Conservation (phyloP, 805 yeast species). For the Yarrowia alimentaria region DNA sequence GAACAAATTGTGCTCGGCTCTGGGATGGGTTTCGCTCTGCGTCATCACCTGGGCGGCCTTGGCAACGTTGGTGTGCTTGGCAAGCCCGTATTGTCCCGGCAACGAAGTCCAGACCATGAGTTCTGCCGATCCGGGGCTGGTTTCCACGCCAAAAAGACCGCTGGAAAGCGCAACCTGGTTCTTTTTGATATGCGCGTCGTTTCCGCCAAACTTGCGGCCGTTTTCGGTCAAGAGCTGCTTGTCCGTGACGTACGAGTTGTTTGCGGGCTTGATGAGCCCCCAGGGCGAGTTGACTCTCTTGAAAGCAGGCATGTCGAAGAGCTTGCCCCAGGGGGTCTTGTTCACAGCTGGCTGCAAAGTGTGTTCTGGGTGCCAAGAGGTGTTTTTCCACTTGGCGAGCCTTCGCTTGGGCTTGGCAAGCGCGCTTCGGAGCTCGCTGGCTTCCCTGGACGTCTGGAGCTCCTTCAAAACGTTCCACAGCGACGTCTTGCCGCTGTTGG, state of each 20-base stretch:
- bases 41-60: background rate
- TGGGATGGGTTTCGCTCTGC: background rate
- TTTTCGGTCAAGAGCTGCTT: conserved; percentile 11
- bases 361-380: conserved; percentile 13
- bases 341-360: background rate
- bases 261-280: background rate
- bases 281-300: conserved; percentile 6
- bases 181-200: background rate
- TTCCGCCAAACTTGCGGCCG: conserved; percentile 3
- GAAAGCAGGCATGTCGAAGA: conserved; percentile 19
- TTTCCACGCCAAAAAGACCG: conserved; percentile 4
- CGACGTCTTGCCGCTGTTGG: conserved; percentile 16
- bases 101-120: conserved; percentile 12
- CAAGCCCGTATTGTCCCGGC: background rate
- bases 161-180: background rate
- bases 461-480: conserved; percentile 7
- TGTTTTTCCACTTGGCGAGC: conserved; percentile 6
- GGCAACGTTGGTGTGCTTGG: conserved; percentile 11
- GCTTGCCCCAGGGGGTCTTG: background rate
- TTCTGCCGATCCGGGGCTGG: background rate
- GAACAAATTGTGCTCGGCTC: background rate
- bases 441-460: background rate
- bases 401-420: background rate
- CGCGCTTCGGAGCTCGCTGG: background rate
- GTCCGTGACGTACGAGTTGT: conserved; percentile 7